These are phyloP conservation scores for Dujonia santamariae DNA, from an alignment of 1,139 yeast species.

Conservation along the genomic window DNA sequence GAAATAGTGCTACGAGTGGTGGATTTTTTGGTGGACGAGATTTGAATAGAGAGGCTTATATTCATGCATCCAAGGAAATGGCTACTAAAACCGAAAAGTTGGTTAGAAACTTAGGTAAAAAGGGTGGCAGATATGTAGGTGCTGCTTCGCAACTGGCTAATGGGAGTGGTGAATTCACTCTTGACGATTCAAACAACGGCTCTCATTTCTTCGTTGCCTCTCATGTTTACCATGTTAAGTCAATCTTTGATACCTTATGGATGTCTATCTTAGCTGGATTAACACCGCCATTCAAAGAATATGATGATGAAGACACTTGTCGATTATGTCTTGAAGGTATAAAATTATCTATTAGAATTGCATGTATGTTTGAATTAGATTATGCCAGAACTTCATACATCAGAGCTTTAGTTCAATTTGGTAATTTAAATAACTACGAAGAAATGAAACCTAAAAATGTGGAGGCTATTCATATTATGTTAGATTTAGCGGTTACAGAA, in stretches of 20 bases:
- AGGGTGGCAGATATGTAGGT: constrained; percentile 28
- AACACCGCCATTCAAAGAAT: constrained; percentile 89
- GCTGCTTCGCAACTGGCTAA: no score
- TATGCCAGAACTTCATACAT: constrained; percentile 87
- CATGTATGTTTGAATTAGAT: constrained; percentile 80
- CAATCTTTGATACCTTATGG: constrained; percentile 94
- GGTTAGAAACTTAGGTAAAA: constrained; percentile 66
- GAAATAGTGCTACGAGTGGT: constrained; percentile 38
- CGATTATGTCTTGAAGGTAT: constrained; percentile 79
- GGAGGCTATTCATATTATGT: constrained; percentile 69
- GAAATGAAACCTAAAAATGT: constrained; percentile 81
- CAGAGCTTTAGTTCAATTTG: constrained; percentile 85
- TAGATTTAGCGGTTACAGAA: constrained; percentile 76
- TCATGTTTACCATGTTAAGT: constrained; percentile 85
- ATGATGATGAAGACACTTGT: constrained; percentile 76
- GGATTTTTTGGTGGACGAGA: constrained; percentile 78
- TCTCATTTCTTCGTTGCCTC: constrained; percentile 51
- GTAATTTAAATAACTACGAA: constrained; percentile 73
- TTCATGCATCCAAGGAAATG: constrained; percentile 90
- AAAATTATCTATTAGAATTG: constrained; percentile 73
- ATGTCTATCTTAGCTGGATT: constrained; percentile 94
- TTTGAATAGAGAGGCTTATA: constrained; percentile 78
- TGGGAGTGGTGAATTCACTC: constrained; percentile 11
- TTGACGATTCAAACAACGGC: constrained; percentile 15
- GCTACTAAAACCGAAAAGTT: constrained; percentile 84